Conservation (phyloP, 2,329 filamentous ascomycete species). For the Orbilia ellipsospora region DNA sequence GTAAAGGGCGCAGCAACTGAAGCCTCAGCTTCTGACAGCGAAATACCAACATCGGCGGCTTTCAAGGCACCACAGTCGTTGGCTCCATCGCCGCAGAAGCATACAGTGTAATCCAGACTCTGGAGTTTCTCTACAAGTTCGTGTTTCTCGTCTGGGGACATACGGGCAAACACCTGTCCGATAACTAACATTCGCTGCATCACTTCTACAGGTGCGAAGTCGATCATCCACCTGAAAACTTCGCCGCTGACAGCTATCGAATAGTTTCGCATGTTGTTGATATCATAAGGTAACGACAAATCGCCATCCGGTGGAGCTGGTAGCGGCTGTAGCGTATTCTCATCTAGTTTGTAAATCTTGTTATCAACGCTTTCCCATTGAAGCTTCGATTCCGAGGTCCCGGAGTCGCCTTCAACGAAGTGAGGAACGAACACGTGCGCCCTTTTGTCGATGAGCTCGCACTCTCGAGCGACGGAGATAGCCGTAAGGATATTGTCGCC, state of each 20-base stretch:
- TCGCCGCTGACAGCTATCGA: slow-evolving; percentile 90
- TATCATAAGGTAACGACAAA: slow-evolving; percentile 84
- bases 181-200: slow-evolving; percentile 87
- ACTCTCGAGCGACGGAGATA: slow-evolving; percentile 93
- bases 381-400: slow-evolving; percentile 77
- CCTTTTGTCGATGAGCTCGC: slow-evolving; percentile 79
- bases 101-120: slow-evolving; percentile 91
- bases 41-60: slow-evolving; percentile 96
- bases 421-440: slow-evolving; percentile 93
- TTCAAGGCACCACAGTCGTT: slow-evolving; percentile 98
- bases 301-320: slow-evolving; percentile 77
- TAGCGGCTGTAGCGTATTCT: slow-evolving; percentile 80
- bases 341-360: slow-evolving; percentile 78
- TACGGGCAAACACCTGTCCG: slow-evolving; percentile 94
- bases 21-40: slow-evolving; percentile 94
- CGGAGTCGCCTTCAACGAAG: slow-evolving; percentile 80
- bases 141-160: slow-evolving; percentile 99
- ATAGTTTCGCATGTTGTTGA: slow-evolving; percentile 83
- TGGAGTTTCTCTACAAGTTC: slow-evolving; percentile 97
- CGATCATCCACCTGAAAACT: slow-evolving; percentile 94
- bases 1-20: slow-evolving; percentile 99
- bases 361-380: slow-evolving; percentile 97
- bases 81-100: slow-evolving; percentile 96
- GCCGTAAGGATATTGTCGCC: slow-evolving; percentile 98
- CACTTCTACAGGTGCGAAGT: slow-evolving; percentile 84